Evolutionary conservation across 208 protist species (phyloP).

Genomic region (Balamuthia mandrillaris): DNA sequence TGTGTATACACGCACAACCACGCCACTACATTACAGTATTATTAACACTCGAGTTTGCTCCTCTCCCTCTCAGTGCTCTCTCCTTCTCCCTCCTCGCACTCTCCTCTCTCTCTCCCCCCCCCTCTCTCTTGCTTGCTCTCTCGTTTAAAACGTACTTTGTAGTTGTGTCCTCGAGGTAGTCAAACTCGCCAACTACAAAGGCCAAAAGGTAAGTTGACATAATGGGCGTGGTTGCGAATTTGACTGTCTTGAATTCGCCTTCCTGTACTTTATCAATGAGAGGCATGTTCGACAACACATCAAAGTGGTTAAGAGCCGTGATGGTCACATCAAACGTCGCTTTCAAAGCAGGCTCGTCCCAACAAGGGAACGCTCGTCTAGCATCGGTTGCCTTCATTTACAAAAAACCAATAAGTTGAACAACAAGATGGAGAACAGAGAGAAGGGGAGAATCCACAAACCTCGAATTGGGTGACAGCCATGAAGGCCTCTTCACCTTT

Average conservation of each 20-base stretch:
- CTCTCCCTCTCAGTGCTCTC: not conserved
- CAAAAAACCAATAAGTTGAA: too few relatives aligned
- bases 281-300: conserved; percentile 86
- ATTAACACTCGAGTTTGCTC: not conserved
- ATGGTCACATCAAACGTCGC: conserved; percentile 88
- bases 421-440: too few relatives aligned
- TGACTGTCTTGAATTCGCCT: conserved; percentile 44
- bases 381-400: conserved; percentile 57
- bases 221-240: conserved; percentile 77
- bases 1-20: not conserved
- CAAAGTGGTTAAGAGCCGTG: conserved; percentile 65
- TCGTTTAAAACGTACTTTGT: not conserved
- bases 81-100: not conserved
- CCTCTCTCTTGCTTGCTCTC: not conserved
- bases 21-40: not conserved
- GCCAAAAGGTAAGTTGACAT: conserved; percentile 95
- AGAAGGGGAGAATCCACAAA: too few relatives aligned
- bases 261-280: too few relatives aligned
- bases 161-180: conserved; percentile 66
- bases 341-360: conserved; percentile 74
- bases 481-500: conserved; percentile 68
- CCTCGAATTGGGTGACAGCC: conserved; percentile 12
- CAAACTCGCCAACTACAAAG: conserved; percentile 86
- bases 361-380: conserved; percentile 65
- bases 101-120: not conserved